Percentiles rank a stretch among this genome's conserved stretches.
phyloP scores from a whole-genome alignment of 805 yeast genomes.

The Lipomyces yamadae region DNA sequence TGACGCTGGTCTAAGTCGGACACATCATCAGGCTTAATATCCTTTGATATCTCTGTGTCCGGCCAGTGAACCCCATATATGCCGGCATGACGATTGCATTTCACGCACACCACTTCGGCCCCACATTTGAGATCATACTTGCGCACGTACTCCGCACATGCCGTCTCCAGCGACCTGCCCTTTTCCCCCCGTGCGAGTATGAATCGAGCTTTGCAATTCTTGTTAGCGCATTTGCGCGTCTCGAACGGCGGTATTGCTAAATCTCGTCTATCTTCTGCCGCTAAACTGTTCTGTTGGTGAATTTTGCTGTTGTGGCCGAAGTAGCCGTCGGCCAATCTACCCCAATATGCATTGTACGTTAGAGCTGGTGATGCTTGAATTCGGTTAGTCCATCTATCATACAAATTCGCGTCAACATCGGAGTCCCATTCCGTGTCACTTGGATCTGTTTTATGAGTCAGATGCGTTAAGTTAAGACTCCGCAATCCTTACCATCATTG shows the following conservation, averaged over 20 bases:
- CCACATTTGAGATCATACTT: background rate
- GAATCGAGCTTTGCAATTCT: slow-evolving; percentile 16
- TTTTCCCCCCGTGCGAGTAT: slow-evolving; percentile 8
- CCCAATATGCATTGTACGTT: slow-evolving; percentile 32
- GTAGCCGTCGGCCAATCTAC: background rate
- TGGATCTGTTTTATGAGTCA: background rate
- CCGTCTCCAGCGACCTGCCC: slow-evolving; percentile 9
- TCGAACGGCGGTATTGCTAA: slow-evolving; percentile 13
- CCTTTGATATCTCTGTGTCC: slow-evolving; percentile 10
- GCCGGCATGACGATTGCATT: slow-evolving; percentile 45
- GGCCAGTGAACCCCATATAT: slow-evolving; percentile 45
- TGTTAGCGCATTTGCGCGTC: slow-evolving; percentile 19
- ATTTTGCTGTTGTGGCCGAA: slow-evolving; percentile 1
- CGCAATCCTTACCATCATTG: slow-evolving; percentile 11
- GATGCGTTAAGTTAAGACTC: background rate
- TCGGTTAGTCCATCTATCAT: background rate
- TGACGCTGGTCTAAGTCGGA: slow-evolving; percentile 3
- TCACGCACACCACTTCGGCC: slow-evolving; percentile 37
- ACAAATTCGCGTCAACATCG: slow-evolving; percentile 4
- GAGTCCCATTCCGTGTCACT: slow-evolving; percentile 7
- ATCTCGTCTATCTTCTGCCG: background rate
- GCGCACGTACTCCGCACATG: slow-evolving; percentile 18
- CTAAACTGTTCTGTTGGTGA: slow-evolving; percentile 5
- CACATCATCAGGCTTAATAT: slow-evolving; percentile 14
- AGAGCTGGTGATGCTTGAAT: background rate